Conservation (phyloP, 1,139 yeast species). For the Pichia sp. region DNA sequence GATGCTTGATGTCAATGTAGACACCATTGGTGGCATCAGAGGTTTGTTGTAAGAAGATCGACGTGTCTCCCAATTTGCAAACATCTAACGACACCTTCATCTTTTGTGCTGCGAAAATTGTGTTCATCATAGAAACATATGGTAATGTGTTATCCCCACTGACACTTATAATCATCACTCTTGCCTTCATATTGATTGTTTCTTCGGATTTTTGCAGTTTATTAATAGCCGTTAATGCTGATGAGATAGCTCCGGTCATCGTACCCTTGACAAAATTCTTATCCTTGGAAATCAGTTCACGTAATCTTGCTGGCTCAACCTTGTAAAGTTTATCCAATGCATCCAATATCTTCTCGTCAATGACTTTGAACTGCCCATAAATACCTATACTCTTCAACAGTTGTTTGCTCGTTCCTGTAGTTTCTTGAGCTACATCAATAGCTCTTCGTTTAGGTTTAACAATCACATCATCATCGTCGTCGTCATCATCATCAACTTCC, state of each 20-base stretch:
- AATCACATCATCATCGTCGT: conserved; percentile 10
- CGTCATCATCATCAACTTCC: conserved; percentile 8
- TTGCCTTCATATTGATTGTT: conserved; percentile 54
- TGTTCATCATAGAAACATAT: conserved; percentile 93
- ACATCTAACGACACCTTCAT: conserved; percentile 89
- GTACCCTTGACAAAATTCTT: conserved; percentile 41
- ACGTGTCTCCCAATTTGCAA: conserved; percentile 74
- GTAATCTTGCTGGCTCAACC: conserved; percentile 29
- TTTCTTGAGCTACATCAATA: not conserved
- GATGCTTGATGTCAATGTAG: conserved; percentile 71
- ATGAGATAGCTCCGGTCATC: conserved; percentile 75
- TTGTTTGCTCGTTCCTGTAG: conserved; percentile 8
- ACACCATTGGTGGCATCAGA: conserved; percentile 94
- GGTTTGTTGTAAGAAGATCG: conserved; percentile 93
- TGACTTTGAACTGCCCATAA: conserved; percentile 83
- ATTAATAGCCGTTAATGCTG: conserved; percentile 79
- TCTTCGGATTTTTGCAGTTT: conserved; percentile 56
- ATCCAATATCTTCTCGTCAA: conserved; percentile 74
- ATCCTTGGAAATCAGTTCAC: conserved; percentile 22
- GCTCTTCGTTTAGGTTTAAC: not conserved
- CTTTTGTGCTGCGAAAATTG: conserved; percentile 95
- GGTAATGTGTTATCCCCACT: conserved; percentile 78
- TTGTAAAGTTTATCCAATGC: conserved; percentile 52
- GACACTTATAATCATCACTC: conserved; percentile 73
- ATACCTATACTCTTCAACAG: conserved; percentile 47